phyloP scores from a whole-genome alignment of 768 basidiomycete species.

The Termitomyces eurrhizus region DNA sequence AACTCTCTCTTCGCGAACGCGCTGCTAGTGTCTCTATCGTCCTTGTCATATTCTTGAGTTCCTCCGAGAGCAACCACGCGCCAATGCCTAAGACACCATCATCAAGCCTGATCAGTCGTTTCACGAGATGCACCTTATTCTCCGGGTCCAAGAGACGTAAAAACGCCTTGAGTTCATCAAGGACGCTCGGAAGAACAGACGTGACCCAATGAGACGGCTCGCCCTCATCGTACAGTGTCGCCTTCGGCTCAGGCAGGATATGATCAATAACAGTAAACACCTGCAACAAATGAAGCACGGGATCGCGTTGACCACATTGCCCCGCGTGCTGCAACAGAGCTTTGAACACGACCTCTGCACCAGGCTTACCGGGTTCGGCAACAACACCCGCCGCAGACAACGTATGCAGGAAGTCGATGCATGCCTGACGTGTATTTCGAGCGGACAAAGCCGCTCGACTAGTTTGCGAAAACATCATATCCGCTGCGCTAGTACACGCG shows the following conservation, averaged over 20 bases:
- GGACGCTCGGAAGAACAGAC: slow-evolving; percentile 51
- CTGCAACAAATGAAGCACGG: slow-evolving; percentile 52
- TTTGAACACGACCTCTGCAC: slow-evolving; percentile 51
- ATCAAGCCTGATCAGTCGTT: slow-evolving; percentile 56
- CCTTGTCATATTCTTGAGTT: slow-evolving; percentile 47
- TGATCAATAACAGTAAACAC: slow-evolving; percentile 53
- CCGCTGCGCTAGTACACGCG: slow-evolving; percentile 45
- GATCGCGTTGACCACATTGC: slow-evolving; percentile 42
- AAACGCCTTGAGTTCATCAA: slow-evolving; percentile 53
- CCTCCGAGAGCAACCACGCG: slow-evolving; percentile 68
- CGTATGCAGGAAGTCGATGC: slow-evolving; percentile 43
- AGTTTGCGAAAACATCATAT: slow-evolving; percentile 34
- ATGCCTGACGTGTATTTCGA: slow-evolving; percentile 41
- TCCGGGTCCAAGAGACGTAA: slow-evolving; percentile 54
- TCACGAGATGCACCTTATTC: slow-evolving; percentile 48
- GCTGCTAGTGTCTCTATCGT: slow-evolving; percentile 33
- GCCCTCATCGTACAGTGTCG: slow-evolving; percentile 22
- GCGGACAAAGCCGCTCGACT: slow-evolving; percentile 39
- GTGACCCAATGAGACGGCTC: slow-evolving; percentile 45
- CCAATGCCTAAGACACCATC: slow-evolving; percentile 51
- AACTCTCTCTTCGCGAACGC: slow-evolving; percentile 24
- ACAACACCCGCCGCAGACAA: slow-evolving; percentile 32
- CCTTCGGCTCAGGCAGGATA: slow-evolving; percentile 41
- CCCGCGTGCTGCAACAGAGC: slow-evolving; percentile 51
- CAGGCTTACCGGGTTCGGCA: slow-evolving; percentile 32